phyloP scores from a whole-genome alignment of 1,139 yeast genomes.

The Candida anutae region DNA sequence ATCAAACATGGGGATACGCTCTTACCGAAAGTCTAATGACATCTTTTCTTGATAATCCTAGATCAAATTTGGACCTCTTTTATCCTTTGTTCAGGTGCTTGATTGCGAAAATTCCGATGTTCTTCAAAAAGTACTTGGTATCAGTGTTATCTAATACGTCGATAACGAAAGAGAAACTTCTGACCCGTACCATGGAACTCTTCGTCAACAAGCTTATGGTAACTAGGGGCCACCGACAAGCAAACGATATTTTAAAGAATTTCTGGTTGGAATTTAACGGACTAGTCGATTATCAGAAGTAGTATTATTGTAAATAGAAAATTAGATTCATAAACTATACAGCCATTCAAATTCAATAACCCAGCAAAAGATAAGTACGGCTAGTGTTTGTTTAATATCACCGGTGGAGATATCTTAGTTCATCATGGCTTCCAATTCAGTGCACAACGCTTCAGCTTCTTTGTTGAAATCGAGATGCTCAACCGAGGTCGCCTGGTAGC shows the following conservation, averaged over 20 bases:
- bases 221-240: conserved; percentile 59
- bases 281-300: conserved; percentile 31
- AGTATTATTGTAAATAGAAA: conserved; percentile 14
- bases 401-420: conserved; percentile 9
- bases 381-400: too few species aligned
- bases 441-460: conserved; percentile 56
- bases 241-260: conserved; percentile 47
- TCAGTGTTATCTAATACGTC: conserved; percentile 14
- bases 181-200: conserved; percentile 8
- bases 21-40: conserved; percentile 24
- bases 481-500: conserved; percentile 60
- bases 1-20: conserved; percentile 27
- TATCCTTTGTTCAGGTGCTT: conserved; percentile 48
- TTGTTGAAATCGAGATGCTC: conserved; percentile 49
- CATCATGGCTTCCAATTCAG: conserved; percentile 38
- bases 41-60: conserved; percentile 39
- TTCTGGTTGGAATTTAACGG: conserved; percentile 59
- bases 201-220: conserved; percentile 50
- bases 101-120: conserved; percentile 44
- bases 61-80: conserved; percentile 56
- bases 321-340: too few species aligned
- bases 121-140: conserved; percentile 40
- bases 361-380: not conserved
- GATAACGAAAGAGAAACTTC: not conserved
- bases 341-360: too few species aligned